phyloP scores from a whole-genome alignment of 2,329 filamentous ascomycete species.

The Trichothecium roseum region DNA sequence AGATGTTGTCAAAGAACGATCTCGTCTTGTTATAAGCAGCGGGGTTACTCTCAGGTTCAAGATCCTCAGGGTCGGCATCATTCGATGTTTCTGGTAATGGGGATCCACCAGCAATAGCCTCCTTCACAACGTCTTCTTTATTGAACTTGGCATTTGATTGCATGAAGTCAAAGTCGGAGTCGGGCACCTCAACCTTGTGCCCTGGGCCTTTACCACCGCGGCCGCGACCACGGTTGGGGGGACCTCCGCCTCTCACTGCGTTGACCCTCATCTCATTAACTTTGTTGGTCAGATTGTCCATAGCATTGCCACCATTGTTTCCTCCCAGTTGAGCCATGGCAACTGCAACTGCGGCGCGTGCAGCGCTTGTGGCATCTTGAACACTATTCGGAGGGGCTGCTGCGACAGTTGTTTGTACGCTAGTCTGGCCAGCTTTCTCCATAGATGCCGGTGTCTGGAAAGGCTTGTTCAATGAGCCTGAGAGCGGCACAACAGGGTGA shows the following conservation, averaged over 20 bases:
- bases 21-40: conserved; percentile 72
- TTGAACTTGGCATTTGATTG: conserved; percentile 37
- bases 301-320: conserved; percentile 32
- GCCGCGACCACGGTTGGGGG: conserved; percentile 38
- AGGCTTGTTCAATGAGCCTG: conserved; percentile 31
- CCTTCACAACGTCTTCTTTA: conserved; percentile 59
- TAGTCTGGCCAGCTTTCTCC: conserved; percentile 16
- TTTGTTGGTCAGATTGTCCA: conserved; percentile 65
- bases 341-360: conserved; percentile 66
- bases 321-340: conserved; percentile 63
- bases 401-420: conserved; percentile 23
- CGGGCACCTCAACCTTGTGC: conserved; percentile 73
- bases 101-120: conserved; percentile 67
- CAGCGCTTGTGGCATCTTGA: conserved; percentile 62
- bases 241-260: conserved; percentile 28
- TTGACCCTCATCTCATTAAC: conserved; percentile 68
- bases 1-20: conserved; percentile 98
- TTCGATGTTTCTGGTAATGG: conserved; percentile 46
- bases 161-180: conserved; percentile 87
- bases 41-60: conserved; percentile 31
- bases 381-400: conserved; percentile 29
- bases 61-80: conserved; percentile 24
- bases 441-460: conserved; percentile 20
- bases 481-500: conserved; percentile 55
- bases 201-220: conserved; percentile 31